A percentile compares a stretch with the other conserved stretches of the same genome.
Conservation (phyloP, 2,329 filamentous ascomycete genomes). For the Ramularia collo-cygni region DNA sequence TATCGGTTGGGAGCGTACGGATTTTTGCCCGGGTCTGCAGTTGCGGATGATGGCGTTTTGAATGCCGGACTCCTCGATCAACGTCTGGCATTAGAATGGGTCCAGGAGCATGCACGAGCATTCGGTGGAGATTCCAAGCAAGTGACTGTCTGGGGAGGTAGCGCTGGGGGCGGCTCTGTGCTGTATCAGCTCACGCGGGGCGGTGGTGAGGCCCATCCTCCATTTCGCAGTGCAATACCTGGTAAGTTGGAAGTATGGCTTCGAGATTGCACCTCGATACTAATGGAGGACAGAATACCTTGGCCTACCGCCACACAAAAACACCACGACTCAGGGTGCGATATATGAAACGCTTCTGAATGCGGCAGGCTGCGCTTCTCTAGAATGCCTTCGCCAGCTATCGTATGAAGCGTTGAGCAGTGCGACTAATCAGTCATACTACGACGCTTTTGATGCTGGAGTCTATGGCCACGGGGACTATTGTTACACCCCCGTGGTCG, state of each 20-base stretch:
- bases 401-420: background rate
- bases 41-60: constrained; percentile 17
- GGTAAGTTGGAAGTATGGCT: constrained; percentile 16
- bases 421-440: background rate
- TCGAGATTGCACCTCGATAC: constrained; percentile 5
- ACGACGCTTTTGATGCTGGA: background rate
- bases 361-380: background rate
- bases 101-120: constrained; percentile 23
- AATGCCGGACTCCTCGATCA: constrained; percentile 25
- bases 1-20: constrained; percentile 28
- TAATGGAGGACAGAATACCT: background rate
- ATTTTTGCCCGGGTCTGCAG: constrained; percentile 18
- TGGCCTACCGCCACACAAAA: background rate
- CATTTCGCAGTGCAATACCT: constrained; percentile 36
- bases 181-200: constrained; percentile 12
- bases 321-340: background rate
- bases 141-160: constrained; percentile 23
- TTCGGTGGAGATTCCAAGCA: constrained; percentile 26
- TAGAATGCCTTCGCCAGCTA: constrained; percentile 3
- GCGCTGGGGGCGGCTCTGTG: constrained; percentile 23
- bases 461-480: constrained; percentile 33
- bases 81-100: constrained; percentile 24
- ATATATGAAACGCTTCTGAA: background rate
- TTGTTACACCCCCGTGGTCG: constrained; percentile 37
- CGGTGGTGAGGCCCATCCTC: constrained; percentile 23